Evolutionary conservation across 1,284 basidiomycete genomes (phyloP), one percentile per base, ranked within the genome.

Genomic region (Stygiomarasmius scandens): DNA sequence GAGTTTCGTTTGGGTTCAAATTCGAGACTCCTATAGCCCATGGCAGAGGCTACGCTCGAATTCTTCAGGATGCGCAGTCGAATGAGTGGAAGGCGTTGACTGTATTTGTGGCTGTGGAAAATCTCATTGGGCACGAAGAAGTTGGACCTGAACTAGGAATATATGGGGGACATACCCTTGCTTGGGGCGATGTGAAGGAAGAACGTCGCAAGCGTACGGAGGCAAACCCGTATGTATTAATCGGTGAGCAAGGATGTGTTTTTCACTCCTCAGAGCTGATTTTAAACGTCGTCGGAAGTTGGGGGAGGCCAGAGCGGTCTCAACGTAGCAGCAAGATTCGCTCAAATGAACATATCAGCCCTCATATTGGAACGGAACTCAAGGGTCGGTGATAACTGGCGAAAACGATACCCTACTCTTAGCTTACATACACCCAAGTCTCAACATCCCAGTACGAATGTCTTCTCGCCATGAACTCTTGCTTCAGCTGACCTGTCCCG

Each of bases 261-360:
- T 48, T 14, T 44, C n/a, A 24, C 3, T 19, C 20, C 11, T 44
- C 20, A 24, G 20, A 44, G 1, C 22, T 36, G 16, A 38, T 16
- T 48, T 16, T 19, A 23, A 20, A 22, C 16, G 5, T 24, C 16
- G 11, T 8, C 46, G 49, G 8, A 48, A 77, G 77, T 87, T 38
- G 84, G 84, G 3, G 83, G 70, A 3, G 83, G 83, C 1, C 84
- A 86, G 63, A 79, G 75, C 11, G 84, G 83, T 0, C 69, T 86
- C 12, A 76, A 75, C 24, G 62, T 79, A 9, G 82, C 80, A 12
- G 82, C 83, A n/a, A 73, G 81, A 14, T 78, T 85, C 57, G 76
- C 76, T 46, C 75, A 80, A 54, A 77, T 85, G 70, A 73, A 77
- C 20, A 75, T 86, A 5, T 70, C 73, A 2, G 66, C 77, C 0